These are phyloP conservation scores for Plantago coronopus DNA, from an alignment of 305 asterid genomes.

Conservation along the genomic window DNA sequence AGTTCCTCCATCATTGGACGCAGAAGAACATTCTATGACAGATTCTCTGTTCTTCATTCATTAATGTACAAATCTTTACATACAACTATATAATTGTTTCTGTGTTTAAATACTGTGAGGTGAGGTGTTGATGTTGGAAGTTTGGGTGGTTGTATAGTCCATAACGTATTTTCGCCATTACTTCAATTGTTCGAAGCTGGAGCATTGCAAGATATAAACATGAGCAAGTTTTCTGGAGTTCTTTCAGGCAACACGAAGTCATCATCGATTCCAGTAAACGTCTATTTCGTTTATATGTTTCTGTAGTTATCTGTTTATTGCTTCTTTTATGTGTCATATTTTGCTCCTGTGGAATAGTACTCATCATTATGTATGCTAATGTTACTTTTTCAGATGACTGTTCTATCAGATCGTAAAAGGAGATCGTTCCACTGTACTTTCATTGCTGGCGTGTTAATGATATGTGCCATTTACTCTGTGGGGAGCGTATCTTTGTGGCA, in stretches of 20 bases:
- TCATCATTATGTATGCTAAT: neutral
- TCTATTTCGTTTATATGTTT: neutral
- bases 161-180: too few relatives aligned
- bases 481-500: conserved; percentile 51
- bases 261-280: conserved; percentile 1
- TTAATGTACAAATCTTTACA: too few relatives aligned
- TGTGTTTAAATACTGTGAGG: too few relatives aligned
- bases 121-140: neutral
- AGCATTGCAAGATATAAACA: too few relatives aligned
- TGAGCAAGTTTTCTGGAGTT: neutral
- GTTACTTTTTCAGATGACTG: conserved; percentile 41
- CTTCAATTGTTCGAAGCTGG: too few relatives aligned
- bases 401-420: conserved; percentile 46
- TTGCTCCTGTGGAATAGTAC: neutral
- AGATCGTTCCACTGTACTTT: conserved; percentile 56
- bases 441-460: conserved; percentile 39
- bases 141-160: too few relatives aligned
- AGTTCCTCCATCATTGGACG: too few relatives aligned
- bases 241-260: neutral
- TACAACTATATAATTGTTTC: too few relatives aligned
- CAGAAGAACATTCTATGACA: too few relatives aligned
- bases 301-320: neutral
- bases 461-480: conserved; percentile 57
- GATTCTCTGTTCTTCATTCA: too few relatives aligned
- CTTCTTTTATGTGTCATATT: neutral